Percentiles rank a stretch among this genome's conserved stretches.
phyloP scores from a whole-genome alignment of 371 early-diverging fungal genomes.

The Apophysomyces sp. region DNA sequence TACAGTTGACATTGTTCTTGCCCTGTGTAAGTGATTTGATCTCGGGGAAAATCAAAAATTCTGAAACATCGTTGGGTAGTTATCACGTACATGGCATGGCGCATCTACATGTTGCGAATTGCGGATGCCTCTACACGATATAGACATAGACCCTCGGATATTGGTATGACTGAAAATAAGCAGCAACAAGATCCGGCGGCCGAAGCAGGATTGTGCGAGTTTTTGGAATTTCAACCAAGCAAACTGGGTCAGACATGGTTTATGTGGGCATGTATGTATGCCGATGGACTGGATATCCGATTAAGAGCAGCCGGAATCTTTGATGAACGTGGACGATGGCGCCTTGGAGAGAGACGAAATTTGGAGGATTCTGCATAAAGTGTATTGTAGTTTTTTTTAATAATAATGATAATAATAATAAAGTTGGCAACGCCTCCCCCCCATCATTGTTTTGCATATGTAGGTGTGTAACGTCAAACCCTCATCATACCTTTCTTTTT shows the following conservation, averaged over 20 bases:
- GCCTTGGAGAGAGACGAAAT: background rate
- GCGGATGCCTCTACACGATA: slow-evolving; percentile 27
- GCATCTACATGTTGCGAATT: slow-evolving; percentile 29
- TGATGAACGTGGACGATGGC: slow-evolving; percentile 25
- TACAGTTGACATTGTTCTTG: slow-evolving; percentile 71
- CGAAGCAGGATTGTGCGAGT: slow-evolving; percentile 19
- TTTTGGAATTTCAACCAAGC: slow-evolving; percentile 31
- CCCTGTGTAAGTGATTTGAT: slow-evolving; percentile 53
- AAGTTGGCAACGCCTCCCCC: background rate
- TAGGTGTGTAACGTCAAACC: background rate
- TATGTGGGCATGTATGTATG: slow-evolving; percentile 32
- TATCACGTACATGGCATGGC: slow-evolving; percentile 35
- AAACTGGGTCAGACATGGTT: slow-evolving; percentile 26
- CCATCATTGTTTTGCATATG: background rate
- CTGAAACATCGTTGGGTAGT: too few species aligned
- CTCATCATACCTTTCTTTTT: background rate
- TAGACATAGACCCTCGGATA: slow-evolving; percentile 21
- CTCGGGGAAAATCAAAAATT: background rate
- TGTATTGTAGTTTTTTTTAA: background rate
- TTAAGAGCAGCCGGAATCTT: slow-evolving; percentile 29
- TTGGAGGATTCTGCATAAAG: background rate
- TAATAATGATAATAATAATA: background rate
- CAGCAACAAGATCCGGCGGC: slow-evolving; percentile 13
- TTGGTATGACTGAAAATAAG: slow-evolving; percentile 24
- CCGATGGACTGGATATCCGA: slow-evolving; percentile 40